phyloP scores from a whole-genome alignment of 2,329 filamentous ascomycete species.

The Alternaria sp. region DNA sequence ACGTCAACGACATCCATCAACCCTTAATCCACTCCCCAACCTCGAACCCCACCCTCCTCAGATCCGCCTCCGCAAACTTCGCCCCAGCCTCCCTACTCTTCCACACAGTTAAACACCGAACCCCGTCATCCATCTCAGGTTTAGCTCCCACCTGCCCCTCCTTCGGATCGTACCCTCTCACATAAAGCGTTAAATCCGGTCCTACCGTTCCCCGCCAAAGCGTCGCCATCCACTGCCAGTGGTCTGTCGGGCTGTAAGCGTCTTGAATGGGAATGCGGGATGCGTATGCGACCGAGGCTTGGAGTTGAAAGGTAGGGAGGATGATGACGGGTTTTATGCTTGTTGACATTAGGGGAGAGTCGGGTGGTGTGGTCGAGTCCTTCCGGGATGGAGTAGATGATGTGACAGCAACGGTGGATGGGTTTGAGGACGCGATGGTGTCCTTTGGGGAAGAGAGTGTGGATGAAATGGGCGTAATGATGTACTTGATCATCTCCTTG shows the following conservation, averaged over 20 bases:
- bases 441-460: slow-evolving; percentile 4
- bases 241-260: slow-evolving; percentile 80
- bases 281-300: slow-evolving; percentile 78
- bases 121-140: slow-evolving; percentile 53
- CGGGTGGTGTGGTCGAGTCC: slow-evolving; percentile 27
- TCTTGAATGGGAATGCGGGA: slow-evolving; percentile 77
- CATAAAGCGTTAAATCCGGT: slow-evolving; percentile 79
- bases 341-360: slow-evolving; percentile 8
- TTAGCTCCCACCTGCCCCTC: slow-evolving; percentile 45
- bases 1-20: slow-evolving; percentile 12
- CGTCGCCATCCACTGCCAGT: slow-evolving; percentile 97
- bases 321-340: slow-evolving; percentile 72
- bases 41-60: slow-evolving; percentile 83
- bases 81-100: slow-evolving; percentile 38
- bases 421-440: slow-evolving; percentile 21
- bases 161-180: slow-evolving; percentile 52
- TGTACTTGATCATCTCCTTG: slow-evolving; percentile 70
- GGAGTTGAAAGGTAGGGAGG: slow-evolving; percentile 81
- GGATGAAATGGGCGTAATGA: slow-evolving; percentile 49
- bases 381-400: slow-evolving; percentile 14
- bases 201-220: slow-evolving; percentile 88
- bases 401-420: slow-evolving; percentile 14
- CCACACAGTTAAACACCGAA: slow-evolving; percentile 50
- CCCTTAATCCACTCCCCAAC: slow-evolving; percentile 78
- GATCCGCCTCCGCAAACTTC: slow-evolving; percentile 57